phyloP scores from a whole-genome alignment of 106 monocot genomes.

The Posidonia australis region DNA sequence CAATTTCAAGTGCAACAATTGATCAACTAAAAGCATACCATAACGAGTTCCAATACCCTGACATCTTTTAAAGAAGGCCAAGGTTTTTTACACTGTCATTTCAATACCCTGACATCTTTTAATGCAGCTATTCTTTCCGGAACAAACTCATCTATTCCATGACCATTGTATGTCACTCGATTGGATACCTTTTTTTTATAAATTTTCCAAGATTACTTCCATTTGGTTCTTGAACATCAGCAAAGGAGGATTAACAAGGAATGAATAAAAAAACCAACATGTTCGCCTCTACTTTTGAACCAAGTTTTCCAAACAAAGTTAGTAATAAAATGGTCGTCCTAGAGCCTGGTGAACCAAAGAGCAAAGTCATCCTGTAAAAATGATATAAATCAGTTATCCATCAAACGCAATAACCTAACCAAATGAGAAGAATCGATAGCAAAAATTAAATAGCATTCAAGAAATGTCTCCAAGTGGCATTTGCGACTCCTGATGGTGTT shows the following conservation, averaged over 20 bases:
- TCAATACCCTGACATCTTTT: constrained; percentile 28
- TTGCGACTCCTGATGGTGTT: too few species aligned
- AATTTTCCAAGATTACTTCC: background rate
- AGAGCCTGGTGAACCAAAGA: constrained; percentile 62
- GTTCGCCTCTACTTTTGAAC: constrained; percentile 32
- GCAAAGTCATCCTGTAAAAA: constrained; percentile 51
- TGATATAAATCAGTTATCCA: too few species aligned
- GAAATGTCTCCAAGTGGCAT: too few species aligned
- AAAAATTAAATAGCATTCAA: too few species aligned
- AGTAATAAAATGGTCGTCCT: constrained; percentile 63
- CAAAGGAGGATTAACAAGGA: background rate
- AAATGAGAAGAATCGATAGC: too few species aligned
- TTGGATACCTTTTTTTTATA: constrained; percentile 34
- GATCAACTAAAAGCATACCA: constrained; percentile 13
- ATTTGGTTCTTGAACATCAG: background rate
- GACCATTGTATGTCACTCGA: constrained; percentile 33
- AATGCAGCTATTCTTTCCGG: constrained; percentile 31
- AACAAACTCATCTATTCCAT: constrained; percentile 33
- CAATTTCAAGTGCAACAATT: background rate
- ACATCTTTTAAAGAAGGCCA: constrained; percentile 25
- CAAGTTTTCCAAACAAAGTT: constrained; percentile 53
- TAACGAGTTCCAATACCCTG: constrained; percentile 34
- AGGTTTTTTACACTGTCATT: constrained; percentile 35
- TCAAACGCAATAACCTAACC: too few species aligned
- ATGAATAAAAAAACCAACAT: background rate